Evolutionary conservation across 2,329 filamentous ascomycete genomes (phyloP).

Genomic region (Pseudogymnoascus sp.): DNA sequence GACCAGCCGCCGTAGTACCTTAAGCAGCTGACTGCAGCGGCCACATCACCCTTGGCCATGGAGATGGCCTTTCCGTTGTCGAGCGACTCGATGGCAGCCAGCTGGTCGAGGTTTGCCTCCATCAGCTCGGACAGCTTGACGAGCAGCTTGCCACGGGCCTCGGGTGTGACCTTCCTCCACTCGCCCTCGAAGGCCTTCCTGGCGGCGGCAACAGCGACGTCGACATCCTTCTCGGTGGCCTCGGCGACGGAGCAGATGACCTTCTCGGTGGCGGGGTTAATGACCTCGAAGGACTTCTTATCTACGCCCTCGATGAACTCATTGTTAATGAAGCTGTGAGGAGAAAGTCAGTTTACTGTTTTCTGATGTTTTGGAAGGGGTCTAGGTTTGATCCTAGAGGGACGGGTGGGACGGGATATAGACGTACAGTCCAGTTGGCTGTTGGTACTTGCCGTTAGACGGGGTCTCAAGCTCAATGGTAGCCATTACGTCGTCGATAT

Average conservation of each 20-base stretch:
- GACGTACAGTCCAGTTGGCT: constrained; percentile 35
- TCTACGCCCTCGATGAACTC: constrained; percentile 78
- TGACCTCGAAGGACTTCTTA: constrained; percentile 84
- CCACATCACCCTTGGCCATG: constrained; percentile 70
- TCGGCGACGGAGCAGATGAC: constrained; percentile 76
- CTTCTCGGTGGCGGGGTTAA: constrained; percentile 81
- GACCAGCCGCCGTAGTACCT: constrained; percentile 76
- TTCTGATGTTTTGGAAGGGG: neutral
- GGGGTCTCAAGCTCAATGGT: constrained; percentile 23
- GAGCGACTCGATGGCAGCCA: constrained; percentile 76
- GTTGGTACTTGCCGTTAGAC: constrained; percentile 26
- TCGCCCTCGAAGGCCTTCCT: constrained; percentile 68
- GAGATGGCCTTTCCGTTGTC: constrained; percentile 80
- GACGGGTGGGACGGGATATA: too few relatives aligned
- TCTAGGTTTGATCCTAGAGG: too few relatives aligned
- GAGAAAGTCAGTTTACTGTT: neutral
- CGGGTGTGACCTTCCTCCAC: constrained; percentile 64
- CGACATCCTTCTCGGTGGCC: constrained; percentile 79
- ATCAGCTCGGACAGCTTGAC: constrained; percentile 71
- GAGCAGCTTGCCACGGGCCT: constrained; percentile 61
- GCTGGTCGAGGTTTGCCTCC: constrained; percentile 67
- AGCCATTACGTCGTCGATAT: neutral
- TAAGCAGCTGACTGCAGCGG: constrained; percentile 58
- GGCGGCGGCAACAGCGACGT: constrained; percentile 73
- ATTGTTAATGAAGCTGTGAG: constrained; percentile 65